Evolutionary conservation across 306 rosid species (phyloP), one percentile per base, ranked within the genome.

Genomic region (Cicer pinnatifidum): DNA sequence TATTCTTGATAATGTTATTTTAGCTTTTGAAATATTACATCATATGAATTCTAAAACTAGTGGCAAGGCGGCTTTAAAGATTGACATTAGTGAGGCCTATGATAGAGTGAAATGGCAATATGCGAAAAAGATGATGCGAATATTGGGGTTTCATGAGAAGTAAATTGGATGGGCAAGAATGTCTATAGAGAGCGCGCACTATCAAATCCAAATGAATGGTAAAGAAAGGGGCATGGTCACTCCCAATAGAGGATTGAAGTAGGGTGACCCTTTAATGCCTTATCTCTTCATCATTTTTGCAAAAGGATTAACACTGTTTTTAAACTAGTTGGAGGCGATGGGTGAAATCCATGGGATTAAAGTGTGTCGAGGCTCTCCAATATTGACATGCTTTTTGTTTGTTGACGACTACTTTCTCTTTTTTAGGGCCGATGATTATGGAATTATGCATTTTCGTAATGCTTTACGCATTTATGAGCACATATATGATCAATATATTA

Each of bases 31-130:
- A 19, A 19, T 19, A 19, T 19, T 19, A 1, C 20, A 1, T 1
- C 20, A 19, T 19, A 19, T 19, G 20, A 19, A 19, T 1, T 19
- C 20, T 19, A 19, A 19, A 19, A 19, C 20, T 1, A 1, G 20
- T 19, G 20, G 1, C 97, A 5, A 39, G 1, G 50, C 10, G 2
- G 50, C 50, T 9, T 3, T 45, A 3, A 45, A 45, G 12, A 11
- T 45, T 1, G 12, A 45, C 12, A 45, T 10, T 9, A 45, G 50
- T 12, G 9, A 45, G 4, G 50, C 50, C 4, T 45, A 45, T 11
- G 50, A 45, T 45, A 45, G 50, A 9, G 3, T 45, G 12, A 11
- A 45, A 9, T 45, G 50, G 50, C 4, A 45, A 9, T 45, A 45
- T 45, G 12, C 10, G 50, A 11, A 9, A 2, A 9, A 45, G 9